Base-by-base conservation (phyloP, 768 basidiomycete genomes). In the Cyclocybe cylindracea region DNA sequence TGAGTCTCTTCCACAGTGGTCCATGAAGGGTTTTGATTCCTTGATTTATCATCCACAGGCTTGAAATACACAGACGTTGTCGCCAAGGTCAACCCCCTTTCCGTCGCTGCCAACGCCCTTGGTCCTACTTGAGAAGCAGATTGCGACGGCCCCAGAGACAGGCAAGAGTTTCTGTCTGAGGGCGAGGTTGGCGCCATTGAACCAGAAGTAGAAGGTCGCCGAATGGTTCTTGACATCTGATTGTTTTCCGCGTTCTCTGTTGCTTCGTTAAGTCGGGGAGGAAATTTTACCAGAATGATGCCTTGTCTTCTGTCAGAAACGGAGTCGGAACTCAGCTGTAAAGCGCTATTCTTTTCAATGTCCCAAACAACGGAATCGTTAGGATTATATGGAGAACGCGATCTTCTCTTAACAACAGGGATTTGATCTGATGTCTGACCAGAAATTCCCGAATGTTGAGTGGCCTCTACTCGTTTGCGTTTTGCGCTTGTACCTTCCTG, bases 331-430 rank as follows among this genome's bases (percentile, higher is more conserved):
- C 51, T 39, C 8, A 56, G 50, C 7, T 54, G 35, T 19, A 50
- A 8, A 24, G 35, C 44, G 19, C 48, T 56, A 10, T 57, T 58
- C 31, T 56, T 53, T 56, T 72, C 70, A 24, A 69, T 71, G 48
- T 70, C 67, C 70, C 70, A 70, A 29, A 63, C 44, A 8, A 67
- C 53, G 24, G 71, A 70, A 39, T 66, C 56, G 13, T 55, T 60
- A 18, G 61, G 61, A 49, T 64, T 46, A 33, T 66, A 66, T 19
- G 53, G 29, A 34, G 19, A 10, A 4, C 31, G 39, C 2, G n/a
- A 29, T 18, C 31, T 18, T 6, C 32, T 7, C 24, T 7, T 9
- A 34, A 33, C 8, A 13, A 46, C 36, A 5, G 48, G 38, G 7
- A 24, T 39, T 4, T n/a, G 42, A 24, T 38, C 35, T 5, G 38